A percentile compares a stretch with the other conserved stretches of the same genome.
phyloP scores from a whole-genome alignment of 768 basidiomycete genomes.

The Rubroboletus pulcherrimus region DNA sequence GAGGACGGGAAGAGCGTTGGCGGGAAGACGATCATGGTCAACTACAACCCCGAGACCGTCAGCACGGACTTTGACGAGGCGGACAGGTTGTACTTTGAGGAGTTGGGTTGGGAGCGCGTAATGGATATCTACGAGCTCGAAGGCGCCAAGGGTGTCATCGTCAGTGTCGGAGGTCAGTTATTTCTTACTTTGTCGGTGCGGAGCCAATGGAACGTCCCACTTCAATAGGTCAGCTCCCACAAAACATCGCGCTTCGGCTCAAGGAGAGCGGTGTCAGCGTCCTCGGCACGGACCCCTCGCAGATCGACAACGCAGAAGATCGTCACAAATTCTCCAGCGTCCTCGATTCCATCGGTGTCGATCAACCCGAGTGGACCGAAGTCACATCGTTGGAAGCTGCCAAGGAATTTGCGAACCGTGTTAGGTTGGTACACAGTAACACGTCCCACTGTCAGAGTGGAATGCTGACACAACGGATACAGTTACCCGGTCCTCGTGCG shows the following conservation, averaged over 20 bases:
- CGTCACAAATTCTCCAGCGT: constrained; percentile 99
- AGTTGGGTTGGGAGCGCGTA: constrained; percentile 94
- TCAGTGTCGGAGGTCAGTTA: constrained; percentile 87
- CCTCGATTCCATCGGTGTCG: constrained; percentile 90
- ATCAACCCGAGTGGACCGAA: constrained; percentile 96
- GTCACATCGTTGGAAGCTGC: constrained; percentile 85
- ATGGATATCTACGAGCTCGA: constrained; percentile 99
- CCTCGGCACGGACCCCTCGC: constrained; percentile 91
- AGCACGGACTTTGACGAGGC: constrained; percentile 99
- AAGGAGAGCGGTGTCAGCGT: constrained; percentile 90
- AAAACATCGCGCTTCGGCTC: constrained; percentile 96
- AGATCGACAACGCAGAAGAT: constrained; percentile 97
- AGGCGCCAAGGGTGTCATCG: constrained; percentile 86
- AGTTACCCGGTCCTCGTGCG: constrained; percentile 98
- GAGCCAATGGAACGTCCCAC: not conserved
- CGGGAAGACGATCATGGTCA: constrained; percentile 96
- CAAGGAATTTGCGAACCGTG: constrained; percentile 84
- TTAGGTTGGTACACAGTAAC: constrained; percentile 42
- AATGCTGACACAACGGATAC: not conserved
- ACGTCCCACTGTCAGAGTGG: not conserved
- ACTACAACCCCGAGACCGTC: constrained; percentile 99
- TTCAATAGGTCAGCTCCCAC: constrained; percentile 84
- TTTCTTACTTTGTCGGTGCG: not conserved
- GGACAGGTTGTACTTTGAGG: constrained; percentile 98
- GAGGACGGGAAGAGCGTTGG: constrained; percentile 18